Percentiles rank a stretch among this genome's conserved stretches.
phyloP scores from a whole-genome alignment of 2,329 filamentous ascomycete species.

The Sporothrix pseudoabietina region DNA sequence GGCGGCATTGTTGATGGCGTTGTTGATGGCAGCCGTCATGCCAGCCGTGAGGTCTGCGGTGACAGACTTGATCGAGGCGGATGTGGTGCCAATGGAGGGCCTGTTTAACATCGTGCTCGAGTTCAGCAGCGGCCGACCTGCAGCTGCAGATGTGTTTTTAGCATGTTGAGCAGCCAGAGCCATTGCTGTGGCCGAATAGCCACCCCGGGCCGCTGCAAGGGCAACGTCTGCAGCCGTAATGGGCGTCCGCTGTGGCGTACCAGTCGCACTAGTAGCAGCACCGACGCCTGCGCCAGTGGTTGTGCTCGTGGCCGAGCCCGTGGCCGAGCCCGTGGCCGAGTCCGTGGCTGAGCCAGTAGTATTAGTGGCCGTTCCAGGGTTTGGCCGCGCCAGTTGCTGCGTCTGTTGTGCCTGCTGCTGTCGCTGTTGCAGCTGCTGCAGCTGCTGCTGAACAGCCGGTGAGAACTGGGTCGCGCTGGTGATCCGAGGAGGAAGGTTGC shows the following conservation, averaged over 20 bases:
- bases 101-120: not conserved
- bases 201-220: not conserved
- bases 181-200: slow-evolving; percentile 10
- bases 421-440: slow-evolving; percentile 18
- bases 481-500: not conserved
- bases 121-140: not conserved
- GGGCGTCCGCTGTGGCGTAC: not conserved
- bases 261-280: not conserved
- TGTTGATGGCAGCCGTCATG: slow-evolving; percentile 28
- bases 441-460: not conserved
- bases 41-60: slow-evolving; percentile 25
- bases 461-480: not conserved
- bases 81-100: not conserved
- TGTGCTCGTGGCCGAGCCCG: not conserved
- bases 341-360: too few relatives aligned
- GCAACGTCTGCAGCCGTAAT: slow-evolving; percentile 2
- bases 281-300: not conserved
- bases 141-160: not conserved
- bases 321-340: not conserved
- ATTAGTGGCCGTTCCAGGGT: not conserved
- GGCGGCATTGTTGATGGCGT: slow-evolving; percentile 29
- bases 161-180: slow-evolving; percentile 5
- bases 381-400: not conserved
- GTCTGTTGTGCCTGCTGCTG: not conserved
- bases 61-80: not conserved